These are phyloP conservation scores for Corylus avellana DNA, from an alignment of 306 rosid genomes.

Conservation along the genomic window DNA sequence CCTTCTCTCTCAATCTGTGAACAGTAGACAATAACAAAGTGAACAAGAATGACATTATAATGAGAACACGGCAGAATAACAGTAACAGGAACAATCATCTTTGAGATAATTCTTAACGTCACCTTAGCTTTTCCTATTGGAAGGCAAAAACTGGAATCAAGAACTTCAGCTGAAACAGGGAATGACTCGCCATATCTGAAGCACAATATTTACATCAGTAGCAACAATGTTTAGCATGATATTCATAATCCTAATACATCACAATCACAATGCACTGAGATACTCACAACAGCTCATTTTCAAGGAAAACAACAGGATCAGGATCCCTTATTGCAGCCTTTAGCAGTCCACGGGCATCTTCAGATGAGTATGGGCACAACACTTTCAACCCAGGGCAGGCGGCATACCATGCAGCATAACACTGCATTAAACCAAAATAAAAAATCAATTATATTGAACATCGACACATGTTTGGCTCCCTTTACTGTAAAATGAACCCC, in stretches of 20 bases:
- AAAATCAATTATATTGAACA: slow-evolving; percentile 2
- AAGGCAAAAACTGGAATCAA: slow-evolving; percentile 94
- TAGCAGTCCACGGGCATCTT: slow-evolving; percentile 96
- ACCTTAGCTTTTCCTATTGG: slow-evolving; percentile 99
- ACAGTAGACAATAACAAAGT: slow-evolving; percentile 19
- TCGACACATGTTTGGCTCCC: not conserved
- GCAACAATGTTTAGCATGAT: slow-evolving; percentile 14
- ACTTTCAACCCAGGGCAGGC: slow-evolving; percentile 94
- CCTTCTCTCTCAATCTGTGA: slow-evolving; percentile 95
- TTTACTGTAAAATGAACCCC: not conserved
- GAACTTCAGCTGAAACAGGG: slow-evolving; percentile 93
- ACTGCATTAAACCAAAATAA: slow-evolving; percentile 48
- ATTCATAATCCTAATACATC: slow-evolving; percentile 16
- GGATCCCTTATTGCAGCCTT: slow-evolving; percentile 99
- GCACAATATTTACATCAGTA: slow-evolving; percentile 33
- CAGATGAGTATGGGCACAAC: slow-evolving; percentile 88
- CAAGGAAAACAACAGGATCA: slow-evolving; percentile 98
- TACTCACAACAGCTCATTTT: slow-evolving; percentile 94
- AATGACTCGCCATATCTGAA: slow-evolving; percentile 94
- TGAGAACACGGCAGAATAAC: slow-evolving; percentile 13
- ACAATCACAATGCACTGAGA: slow-evolving; percentile 11
- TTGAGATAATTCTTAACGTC: slow-evolving; percentile 21
- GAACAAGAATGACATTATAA: slow-evolving; percentile 9
- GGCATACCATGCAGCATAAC: slow-evolving; percentile 91
- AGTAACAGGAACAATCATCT: slow-evolving; percentile 24